Conservation (phyloP, 169 alveolate genomes). For the Blepharisma undulans region DNA sequence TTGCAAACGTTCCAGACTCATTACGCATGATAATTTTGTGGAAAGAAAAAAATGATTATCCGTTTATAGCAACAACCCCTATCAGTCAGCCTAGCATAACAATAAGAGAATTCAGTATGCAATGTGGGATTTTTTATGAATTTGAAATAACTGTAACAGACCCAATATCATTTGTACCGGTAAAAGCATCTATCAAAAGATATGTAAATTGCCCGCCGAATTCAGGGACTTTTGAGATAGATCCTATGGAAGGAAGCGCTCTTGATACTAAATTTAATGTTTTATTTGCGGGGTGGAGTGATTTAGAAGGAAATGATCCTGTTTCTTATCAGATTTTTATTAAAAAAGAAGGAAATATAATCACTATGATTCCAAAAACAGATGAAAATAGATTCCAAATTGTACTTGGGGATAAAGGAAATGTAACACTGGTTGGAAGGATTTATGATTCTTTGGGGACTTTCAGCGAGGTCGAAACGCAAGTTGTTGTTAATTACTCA, state of each 20-base stretch:
- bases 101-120: background rate
- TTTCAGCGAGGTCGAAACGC: background rate
- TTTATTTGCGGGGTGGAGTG: background rate
- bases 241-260: background rate
- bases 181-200: background rate
- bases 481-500: background rate
- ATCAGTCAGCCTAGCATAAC: background rate
- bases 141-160: background rate
- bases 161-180: background rate
- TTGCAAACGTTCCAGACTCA: background rate
- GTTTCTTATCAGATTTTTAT: background rate
- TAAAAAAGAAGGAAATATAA: background rate
- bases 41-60: background rate
- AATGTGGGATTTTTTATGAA: background rate
- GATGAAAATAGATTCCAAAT: background rate
- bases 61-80: background rate
- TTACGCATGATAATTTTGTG: background rate
- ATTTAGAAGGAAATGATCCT: background rate
- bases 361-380: background rate
- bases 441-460: background rate
- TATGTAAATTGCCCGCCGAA: background rate
- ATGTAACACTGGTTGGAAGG: background rate
- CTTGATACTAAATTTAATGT: background rate
- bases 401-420: background rate
- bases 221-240: background rate